phyloP scores from a whole-genome alignment of 2,329 filamentous ascomycete species.

The Dothiorella sarmentorum region DNA sequence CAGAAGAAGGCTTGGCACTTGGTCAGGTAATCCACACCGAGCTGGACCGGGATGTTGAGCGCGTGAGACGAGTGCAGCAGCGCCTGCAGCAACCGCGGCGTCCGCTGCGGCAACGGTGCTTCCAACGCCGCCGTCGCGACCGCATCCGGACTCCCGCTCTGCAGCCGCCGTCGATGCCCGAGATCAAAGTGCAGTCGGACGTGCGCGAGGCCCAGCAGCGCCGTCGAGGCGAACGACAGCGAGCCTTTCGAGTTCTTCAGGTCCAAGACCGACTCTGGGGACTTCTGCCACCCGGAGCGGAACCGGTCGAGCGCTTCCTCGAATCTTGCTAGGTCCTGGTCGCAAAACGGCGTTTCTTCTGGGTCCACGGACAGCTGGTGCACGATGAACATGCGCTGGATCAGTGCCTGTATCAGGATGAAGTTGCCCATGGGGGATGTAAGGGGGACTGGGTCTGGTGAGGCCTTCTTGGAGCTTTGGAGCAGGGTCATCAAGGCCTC shows the following conservation, averaged over 20 bases:
- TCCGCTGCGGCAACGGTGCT: neutral
- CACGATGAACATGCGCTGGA: neutral
- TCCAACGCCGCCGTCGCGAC: neutral
- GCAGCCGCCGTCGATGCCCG: slow-evolving; percentile 5
- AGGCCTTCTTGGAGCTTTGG: slow-evolving; percentile 18
- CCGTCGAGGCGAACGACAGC: slow-evolving; percentile 1
- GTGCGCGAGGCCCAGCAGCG: slow-evolving; percentile 2
- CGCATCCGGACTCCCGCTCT: neutral
- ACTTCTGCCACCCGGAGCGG: neutral
- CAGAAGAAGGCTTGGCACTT: slow-evolving; percentile 3
- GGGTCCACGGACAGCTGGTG: slow-evolving; percentile 17
- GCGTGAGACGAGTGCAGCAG: slow-evolving; percentile 4
- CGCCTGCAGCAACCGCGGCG: neutral
- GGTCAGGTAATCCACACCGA: slow-evolving; percentile 3
- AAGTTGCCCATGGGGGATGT: slow-evolving; percentile 3
- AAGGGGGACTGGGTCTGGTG: slow-evolving; percentile 8
- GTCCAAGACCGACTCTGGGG: slow-evolving; percentile 1
- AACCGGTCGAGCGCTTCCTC: slow-evolving; percentile 7
- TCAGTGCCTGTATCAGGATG: neutral
- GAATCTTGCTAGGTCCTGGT: neutral
- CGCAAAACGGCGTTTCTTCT: slow-evolving; percentile 17
- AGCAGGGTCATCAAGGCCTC: slow-evolving; percentile 28
- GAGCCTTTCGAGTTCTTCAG: neutral
- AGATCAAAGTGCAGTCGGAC: neutral
- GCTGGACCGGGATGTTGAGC: slow-evolving; percentile 7